phyloP scores from a whole-genome alignment of 2,329 filamentous ascomycete genomes.

The Colletotrichum chrysophilum region DNA sequence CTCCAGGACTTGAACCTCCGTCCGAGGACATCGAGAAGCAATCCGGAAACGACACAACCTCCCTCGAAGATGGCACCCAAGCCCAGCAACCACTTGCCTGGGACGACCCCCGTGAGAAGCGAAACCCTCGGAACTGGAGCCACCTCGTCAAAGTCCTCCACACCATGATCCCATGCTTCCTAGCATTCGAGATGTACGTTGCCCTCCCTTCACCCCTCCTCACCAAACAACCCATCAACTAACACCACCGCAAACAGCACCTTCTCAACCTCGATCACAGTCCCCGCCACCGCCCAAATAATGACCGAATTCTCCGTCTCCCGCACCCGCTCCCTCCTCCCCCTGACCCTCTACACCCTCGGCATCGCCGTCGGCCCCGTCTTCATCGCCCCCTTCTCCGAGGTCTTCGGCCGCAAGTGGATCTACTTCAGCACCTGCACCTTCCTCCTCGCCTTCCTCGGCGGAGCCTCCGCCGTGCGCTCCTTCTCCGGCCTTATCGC shows the following conservation, averaged over 20 bases:
- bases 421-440: constrained; percentile 74
- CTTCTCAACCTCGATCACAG: constrained; percentile 21
- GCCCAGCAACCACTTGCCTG: neutral
- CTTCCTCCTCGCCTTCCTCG: constrained; percentile 69
- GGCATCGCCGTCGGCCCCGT: constrained; percentile 77
- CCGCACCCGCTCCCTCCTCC: constrained; percentile 4
- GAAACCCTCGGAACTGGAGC: constrained; percentile 23
- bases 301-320: constrained; percentile 21
- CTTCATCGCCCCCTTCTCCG: constrained; percentile 80
- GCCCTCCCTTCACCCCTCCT: neutral
- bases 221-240: neutral
- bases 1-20: neutral
- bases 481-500: constrained; percentile 73
- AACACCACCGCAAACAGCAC: neutral
- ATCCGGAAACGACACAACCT: neutral
- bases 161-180: constrained; percentile 19
- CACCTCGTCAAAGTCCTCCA: neutral
- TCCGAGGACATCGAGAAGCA: neutral
- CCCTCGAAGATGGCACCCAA: neutral
- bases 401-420: constrained; percentile 67
- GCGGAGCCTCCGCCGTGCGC: constrained; percentile 65
- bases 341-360: constrained; percentile 73
- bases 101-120: constrained; percentile 15
- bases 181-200: constrained; percentile 19
- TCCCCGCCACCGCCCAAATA: constrained; percentile 2